These are phyloP conservation scores for Rhodotorula mucilaginosa DNA, from an alignment of 1,284 basidiomycete species.

Conservation along the genomic window DNA sequence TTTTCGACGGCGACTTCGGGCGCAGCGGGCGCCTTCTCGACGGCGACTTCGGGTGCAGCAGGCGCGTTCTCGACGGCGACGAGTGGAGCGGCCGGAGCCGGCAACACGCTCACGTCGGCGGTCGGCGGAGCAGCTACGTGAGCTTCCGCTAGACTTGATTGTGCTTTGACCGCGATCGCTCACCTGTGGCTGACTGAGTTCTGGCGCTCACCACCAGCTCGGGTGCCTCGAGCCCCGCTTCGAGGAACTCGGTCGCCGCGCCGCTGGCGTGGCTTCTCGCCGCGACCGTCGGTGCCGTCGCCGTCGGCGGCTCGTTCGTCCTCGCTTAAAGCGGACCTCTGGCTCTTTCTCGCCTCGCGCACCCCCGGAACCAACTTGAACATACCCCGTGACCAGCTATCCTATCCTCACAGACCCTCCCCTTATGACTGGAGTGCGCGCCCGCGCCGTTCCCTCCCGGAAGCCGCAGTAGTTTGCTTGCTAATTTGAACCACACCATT, in stretches of 20 bases:
- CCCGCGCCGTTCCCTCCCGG: too few relatives aligned
- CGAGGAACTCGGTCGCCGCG: not conserved
- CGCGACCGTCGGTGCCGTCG: constrained; percentile 11
- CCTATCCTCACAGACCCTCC: too few relatives aligned
- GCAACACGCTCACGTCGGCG: not conserved
- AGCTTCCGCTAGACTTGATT: not conserved
- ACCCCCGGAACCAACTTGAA: not conserved
- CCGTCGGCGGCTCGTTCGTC: constrained; percentile 18
- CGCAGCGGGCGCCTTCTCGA: not conserved
- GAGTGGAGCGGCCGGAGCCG: not conserved
- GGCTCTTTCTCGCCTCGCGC: not conserved
- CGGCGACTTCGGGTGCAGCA: constrained; percentile 6
- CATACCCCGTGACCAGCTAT: not conserved
- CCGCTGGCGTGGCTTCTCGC: constrained; percentile 7
- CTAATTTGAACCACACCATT: too few relatives aligned
- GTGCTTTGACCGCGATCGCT: too few relatives aligned
- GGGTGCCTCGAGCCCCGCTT: not conserved
- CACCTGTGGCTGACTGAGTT: too few relatives aligned
- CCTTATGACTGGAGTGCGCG: too few relatives aligned
- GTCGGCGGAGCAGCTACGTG: not conserved
- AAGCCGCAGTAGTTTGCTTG: too few relatives aligned
- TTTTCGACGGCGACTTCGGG: constrained; percentile 2
- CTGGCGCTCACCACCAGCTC: not conserved
- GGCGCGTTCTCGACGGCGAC: constrained; percentile 1
- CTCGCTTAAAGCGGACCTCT: constrained; percentile 7